Percentiles rank a stretch among this genome's conserved stretches.
These are phyloP conservation scores for Aspergillus carlsbadensis DNA, from an alignment of 495 filamentous ascomycete genomes.

Conservation along the genomic window DNA sequence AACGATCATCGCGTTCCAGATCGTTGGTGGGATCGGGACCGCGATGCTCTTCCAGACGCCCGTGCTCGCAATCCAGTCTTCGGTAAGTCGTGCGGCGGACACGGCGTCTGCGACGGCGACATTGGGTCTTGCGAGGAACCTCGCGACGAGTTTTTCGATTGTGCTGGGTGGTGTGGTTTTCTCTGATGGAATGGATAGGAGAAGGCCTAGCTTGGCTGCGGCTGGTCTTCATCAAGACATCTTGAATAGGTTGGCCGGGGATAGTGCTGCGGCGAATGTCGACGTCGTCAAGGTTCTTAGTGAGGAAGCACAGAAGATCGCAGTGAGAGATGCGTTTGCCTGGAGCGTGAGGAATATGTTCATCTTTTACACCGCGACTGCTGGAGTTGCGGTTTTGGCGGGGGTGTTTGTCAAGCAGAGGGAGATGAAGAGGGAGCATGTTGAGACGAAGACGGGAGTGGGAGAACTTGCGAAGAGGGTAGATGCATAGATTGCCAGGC, in stretches of 20 bases:
- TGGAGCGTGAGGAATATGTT: conserved; percentile 48
- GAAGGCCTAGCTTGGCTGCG: too few relatives aligned
- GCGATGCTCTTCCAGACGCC: conserved; percentile 62
- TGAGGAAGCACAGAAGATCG: conserved; percentile 5
- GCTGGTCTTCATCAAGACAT: too few relatives aligned
- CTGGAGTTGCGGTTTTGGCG: conserved; percentile 35
- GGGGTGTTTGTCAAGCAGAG: conserved; percentile 4
- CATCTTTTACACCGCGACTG: conserved; percentile 45
- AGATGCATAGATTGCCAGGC: not conserved
- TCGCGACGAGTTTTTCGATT: conserved; percentile 49
- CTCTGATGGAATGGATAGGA: conserved; percentile 15
- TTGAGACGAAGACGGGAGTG: conserved; percentile 11
- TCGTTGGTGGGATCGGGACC: conserved; percentile 53
- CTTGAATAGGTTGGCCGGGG: too few relatives aligned
- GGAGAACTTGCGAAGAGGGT: not conserved
- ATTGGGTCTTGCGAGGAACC: conserved; percentile 34
- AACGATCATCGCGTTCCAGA: conserved; percentile 21
- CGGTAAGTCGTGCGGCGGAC: conserved; percentile 26
- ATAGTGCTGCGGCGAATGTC: too few relatives aligned
- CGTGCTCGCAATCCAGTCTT: conserved; percentile 44
- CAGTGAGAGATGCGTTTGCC: conserved; percentile 38
- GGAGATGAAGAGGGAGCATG: conserved; percentile 7
- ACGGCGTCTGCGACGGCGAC: conserved; percentile 40
- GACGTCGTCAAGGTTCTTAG: too few relatives aligned
- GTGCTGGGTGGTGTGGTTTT: conserved; percentile 73